Conservation (phyloP, 2,329 filamentous ascomycete genomes). For the Xylariomycetidae sp. region DNA sequence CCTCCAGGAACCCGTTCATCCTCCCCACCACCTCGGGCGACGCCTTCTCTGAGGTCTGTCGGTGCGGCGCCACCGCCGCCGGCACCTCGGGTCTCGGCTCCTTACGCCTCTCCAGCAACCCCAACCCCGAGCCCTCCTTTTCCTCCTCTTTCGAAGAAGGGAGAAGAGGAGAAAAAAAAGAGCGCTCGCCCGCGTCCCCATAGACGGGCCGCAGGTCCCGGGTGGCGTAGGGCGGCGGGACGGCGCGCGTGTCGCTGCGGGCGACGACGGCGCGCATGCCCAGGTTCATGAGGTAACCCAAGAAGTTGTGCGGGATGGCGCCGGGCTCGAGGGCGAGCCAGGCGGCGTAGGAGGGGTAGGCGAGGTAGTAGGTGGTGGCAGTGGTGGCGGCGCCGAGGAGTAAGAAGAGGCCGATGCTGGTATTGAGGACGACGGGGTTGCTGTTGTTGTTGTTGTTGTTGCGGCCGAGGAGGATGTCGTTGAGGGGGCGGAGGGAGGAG, state of each 20-base stretch:
- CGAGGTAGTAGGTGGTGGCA: slow-evolving; percentile 10
- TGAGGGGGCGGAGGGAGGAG: no score
- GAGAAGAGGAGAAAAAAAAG: background rate
- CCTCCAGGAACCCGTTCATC: slow-evolving; percentile 26
- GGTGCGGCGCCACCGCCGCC: slow-evolving; percentile 32
- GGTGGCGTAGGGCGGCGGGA: slow-evolving; percentile 23
- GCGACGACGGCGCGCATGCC: slow-evolving; percentile 30
- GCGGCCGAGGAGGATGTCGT: no score
- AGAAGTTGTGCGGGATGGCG: slow-evolving; percentile 36
- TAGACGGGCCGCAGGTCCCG: no score
- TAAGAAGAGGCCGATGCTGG: slow-evolving; percentile 6
- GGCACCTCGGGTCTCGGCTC: slow-evolving; percentile 29
- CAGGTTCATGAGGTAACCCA: slow-evolving; percentile 36
- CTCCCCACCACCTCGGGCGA: slow-evolving; percentile 5
- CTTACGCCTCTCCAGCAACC: no score
- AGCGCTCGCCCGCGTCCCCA: no score
- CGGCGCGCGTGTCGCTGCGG: slow-evolving; percentile 27
- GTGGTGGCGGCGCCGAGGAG: slow-evolving; percentile 4
- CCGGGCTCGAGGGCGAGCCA: slow-evolving; percentile 39
- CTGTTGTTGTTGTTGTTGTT: no score
- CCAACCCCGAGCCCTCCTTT: no score
- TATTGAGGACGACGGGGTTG: slow-evolving; percentile 1
- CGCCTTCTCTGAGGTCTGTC: slow-evolving; percentile 28
- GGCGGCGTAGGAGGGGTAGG: slow-evolving; percentile 32
- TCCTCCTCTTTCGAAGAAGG: no score